Base-by-base conservation (phyloP, 1,139 yeast species). In the Yamadazyma sp. region DNA sequence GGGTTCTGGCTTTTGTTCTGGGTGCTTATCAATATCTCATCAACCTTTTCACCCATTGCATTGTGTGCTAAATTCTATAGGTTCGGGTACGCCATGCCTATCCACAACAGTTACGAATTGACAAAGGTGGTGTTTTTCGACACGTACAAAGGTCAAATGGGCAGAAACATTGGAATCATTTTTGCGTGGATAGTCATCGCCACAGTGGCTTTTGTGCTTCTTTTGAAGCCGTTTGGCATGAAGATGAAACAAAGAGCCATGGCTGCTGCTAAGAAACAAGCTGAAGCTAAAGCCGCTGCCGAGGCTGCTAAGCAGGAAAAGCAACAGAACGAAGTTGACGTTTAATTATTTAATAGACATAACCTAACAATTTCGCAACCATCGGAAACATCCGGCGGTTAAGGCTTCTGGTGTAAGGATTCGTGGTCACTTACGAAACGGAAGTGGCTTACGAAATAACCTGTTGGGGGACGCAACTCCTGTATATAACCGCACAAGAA, bases 1-100 rank as follows among this genome's bases (percentile, higher is more conserved):
- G 76, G 75, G 3, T 69, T 69, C 50, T 67, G 73, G 73, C 49
- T 67, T 46, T 55, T 67, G 37, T 64, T 65, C 39, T 66, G 72
- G 72, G 72, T 67, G 31, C 56, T 67, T 39, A 34, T 53, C 30
- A 67, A 67, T 45, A 66, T 67, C 38, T 50, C 71, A 2, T 64
- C 71, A 9, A 64, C 72, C 1, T 67, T 64, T 43, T 49, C 67
- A 7, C 71, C 72, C 5, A 49, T 67, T 31, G 70, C 64, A 0
- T 55, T 67, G 33, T 47, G 54, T 22, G 62, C 72, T 6, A 39
- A 57, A 32, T 62, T 67, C 35, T 67, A 46, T 50, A 49, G 71
- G 31, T 67, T 57, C 43, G 70, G 71, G 10, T 67, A 66, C 39
- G 73, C 59, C 6, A 53, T 64, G 53, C 73, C 73, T 13, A 56